Evolutionary conservation across 2,329 filamentous ascomycete genomes (phyloP).

Genomic region (Neonectria magnoliae): DNA sequence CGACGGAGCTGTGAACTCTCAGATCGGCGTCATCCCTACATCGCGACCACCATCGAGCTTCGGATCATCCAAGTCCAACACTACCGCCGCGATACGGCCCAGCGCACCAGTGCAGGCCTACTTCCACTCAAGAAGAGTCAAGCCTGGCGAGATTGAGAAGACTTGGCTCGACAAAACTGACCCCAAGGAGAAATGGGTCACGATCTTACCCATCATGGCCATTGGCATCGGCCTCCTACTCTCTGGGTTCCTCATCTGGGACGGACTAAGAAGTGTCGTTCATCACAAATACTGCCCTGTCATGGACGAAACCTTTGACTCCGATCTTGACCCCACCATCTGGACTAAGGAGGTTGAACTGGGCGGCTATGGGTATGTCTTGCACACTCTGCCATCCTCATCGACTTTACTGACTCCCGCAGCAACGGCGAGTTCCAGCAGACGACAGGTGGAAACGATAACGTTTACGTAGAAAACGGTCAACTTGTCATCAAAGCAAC

Average conservation of each 20-base stretch:
- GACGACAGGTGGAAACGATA: constrained; percentile 77
- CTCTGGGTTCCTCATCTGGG: constrained; percentile 78
- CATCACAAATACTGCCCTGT: constrained; percentile 79
- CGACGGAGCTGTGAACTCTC: neutral
- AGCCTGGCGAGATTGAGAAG: constrained; percentile 78
- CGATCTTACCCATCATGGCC: constrained; percentile 79
- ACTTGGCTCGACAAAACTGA: constrained; percentile 80
- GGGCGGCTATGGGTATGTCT: constrained; percentile 77
- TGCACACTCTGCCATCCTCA: too few species aligned
- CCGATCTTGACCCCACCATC: constrained; percentile 65
- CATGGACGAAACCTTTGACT: constrained; percentile 72
- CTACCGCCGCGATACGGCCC: constrained; percentile 49
- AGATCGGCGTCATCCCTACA: constrained; percentile 49
- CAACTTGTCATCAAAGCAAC: constrained; percentile 80
- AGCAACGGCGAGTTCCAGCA: constrained; percentile 85
- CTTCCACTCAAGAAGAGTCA: constrained; percentile 78
- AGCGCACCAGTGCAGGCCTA: constrained; percentile 59
- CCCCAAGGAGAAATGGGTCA: constrained; percentile 86
- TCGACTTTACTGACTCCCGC: constrained; percentile 5
- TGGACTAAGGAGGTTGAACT: constrained; percentile 82
- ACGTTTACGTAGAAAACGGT: constrained; percentile 77
- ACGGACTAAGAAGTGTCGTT: constrained; percentile 76
- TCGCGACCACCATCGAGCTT: constrained; percentile 61
- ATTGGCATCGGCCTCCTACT: constrained; percentile 74
- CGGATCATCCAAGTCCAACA: constrained; percentile 52